A percentile compares a stretch with the other conserved stretches of the same genome.
Evolutionary conservation across 306 rosid species (phyloP).

Genomic region (Prunus mira): DNA sequence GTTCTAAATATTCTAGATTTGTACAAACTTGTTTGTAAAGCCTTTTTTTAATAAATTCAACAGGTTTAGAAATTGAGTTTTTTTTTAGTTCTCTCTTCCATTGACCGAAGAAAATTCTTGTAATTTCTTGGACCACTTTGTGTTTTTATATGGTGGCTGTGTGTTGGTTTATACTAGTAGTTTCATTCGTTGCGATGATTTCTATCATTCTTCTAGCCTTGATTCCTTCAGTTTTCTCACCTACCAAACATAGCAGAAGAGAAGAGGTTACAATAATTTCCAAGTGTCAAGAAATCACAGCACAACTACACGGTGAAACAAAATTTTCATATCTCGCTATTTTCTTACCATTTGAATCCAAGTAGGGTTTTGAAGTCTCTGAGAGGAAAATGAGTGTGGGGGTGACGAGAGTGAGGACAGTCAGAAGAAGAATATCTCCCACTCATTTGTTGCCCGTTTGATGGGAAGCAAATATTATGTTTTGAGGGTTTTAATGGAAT

Average conservation of each 20-base stretch:
- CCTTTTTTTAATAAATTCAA: too few species aligned
- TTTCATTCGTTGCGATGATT: slow-evolving; percentile 1
- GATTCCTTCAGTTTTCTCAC: slow-evolving; percentile 31
- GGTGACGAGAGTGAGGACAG: slow-evolving; percentile 64
- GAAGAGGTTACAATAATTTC: not conserved
- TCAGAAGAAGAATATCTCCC: slow-evolving; percentile 76
- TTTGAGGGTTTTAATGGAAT: slow-evolving; percentile 11
- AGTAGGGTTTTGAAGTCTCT: slow-evolving; percentile 54
- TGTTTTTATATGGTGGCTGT: too few species aligned
- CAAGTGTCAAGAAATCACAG: not conserved
- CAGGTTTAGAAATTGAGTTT: too few species aligned
- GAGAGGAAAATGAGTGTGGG: slow-evolving; percentile 71
- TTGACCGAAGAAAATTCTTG: too few species aligned
- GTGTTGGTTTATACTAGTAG: too few species aligned
- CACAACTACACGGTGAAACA: too few species aligned
- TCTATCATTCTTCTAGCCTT: slow-evolving; percentile 44
- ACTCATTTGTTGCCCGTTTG: slow-evolving; percentile 41
- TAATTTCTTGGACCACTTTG: too few species aligned
- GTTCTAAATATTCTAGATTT: too few species aligned
- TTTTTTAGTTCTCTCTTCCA: too few species aligned
- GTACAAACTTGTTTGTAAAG: too few species aligned
- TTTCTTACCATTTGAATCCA: slow-evolving; percentile 28
- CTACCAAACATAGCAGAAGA: slow-evolving; percentile 39
- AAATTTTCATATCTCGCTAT: not conserved
- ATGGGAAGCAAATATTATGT: slow-evolving; percentile 1